Evolutionary conservation across 2,329 filamentous ascomycete genomes (phyloP), one percentile per base, ranked within the genome.

Genomic region (Diaporthe aspalathi): DNA sequence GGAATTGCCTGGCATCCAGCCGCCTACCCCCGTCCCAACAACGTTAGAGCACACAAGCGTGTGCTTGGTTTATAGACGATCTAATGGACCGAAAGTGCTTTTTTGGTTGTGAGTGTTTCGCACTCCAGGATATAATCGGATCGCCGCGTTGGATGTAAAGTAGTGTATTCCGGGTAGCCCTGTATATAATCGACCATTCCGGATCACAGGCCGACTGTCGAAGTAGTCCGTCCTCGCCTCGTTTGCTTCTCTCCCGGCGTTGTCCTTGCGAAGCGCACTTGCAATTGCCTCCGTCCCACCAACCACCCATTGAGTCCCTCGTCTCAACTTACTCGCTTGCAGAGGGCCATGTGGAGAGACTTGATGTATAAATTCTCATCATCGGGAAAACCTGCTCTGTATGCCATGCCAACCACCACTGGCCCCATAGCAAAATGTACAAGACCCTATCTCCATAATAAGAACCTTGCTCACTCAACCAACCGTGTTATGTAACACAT

Each of bases 11-110:
- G 9, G 27, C 60, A 24, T 2, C 45, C 29, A 35, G 5, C 35
- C 35, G 32, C 35, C 11, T 38, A 27, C 45, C 43, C 27, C 45
- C 32, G 27, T 9, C 60, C 45, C 27, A 35, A 11, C 24, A 16
- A 11, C 35, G 2, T 24, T 24, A 17, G 43, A 20, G 43, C 43
- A 49, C 20, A 49, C 27, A 50, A 50, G 43, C 45, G 43, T 50
- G 45, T 24, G 45, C 29, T 3, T 65, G 60, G 60, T 24, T 65
- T 50, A 65, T 65, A 65, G 60, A 65, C 29, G 29, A 50, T 65
- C 60, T 65, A 50, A 65, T 50, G 45, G 43, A 65, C 45, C 45
- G 60, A 65, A 65, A 50, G 7, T 65, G n/a, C 29, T 27, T 24
- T 27, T 38, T 35, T 5, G 35, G 45, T 65, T 50, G 45, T 29